Base-by-base conservation (phyloP, 179 eudicot genomes). In the Patellifolia procumbens region DNA sequence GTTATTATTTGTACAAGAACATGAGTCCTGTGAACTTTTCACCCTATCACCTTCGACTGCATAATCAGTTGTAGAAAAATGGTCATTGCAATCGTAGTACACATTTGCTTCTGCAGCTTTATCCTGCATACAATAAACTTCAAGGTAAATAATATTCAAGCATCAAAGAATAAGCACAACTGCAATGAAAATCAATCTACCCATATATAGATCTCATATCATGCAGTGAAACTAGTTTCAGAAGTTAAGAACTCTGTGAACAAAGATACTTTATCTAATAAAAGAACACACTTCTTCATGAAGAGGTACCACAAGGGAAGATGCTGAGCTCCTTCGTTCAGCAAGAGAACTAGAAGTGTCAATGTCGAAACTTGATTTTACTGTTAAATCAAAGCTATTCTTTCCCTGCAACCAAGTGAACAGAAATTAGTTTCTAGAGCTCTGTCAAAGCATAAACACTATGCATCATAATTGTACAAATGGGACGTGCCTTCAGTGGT, bases 261-360 rank as follows among this genome's bases (percentile, higher is more conserved):
- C 70, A 67, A 37, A 22, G 61, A 55, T 42, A 52, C 8, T n/a
- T n/a, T n/a, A n/a, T n/a, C n/a, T n/a, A 19, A 34, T 35, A 20
- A 58, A n/a, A 78, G 46, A 78, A 79, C 91, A 79, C 77, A 91
- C 97, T 77, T 89, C 88, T 76, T 86, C 93, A 80, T 78, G 78
- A 75, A 84, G 80, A 7, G 86, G 83, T 79, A 82, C 74, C 63
- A 78, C 69, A 78, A 70, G 76, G 19, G 87, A 71, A 83, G 76
- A 74, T 66, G 49, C 68, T 37, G 74, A 73, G 73, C 85, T 86
- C 80, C 81, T 80, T 74, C 62, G 83, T 81, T 81, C 86, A 63
- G 83, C 67, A 22, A 86, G 81, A 76, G 85, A 81, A 75, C 84
- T 74, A 45, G 81, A 79, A 82, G 84, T 88, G 61, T 89, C 89